phyloP scores from a whole-genome alignment of 768 basidiomycete genomes.

The Suillus discolor region DNA sequence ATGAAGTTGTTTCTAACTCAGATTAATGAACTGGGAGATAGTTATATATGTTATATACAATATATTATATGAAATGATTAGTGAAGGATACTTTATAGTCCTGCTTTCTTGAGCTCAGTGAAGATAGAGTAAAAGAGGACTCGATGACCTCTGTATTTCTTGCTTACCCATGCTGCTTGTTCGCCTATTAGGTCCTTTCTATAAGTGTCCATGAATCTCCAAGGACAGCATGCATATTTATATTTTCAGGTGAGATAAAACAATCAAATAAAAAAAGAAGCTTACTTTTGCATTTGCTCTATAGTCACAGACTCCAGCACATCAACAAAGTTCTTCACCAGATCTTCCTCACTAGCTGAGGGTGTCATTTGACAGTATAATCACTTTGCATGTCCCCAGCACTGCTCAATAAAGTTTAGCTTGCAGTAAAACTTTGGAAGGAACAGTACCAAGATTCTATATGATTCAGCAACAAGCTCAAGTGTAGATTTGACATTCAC shows the following conservation, averaged over 20 bases:
- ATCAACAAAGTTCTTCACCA: constrained; percentile 15
- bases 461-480: constrained; percentile 24
- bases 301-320: constrained; percentile 14
- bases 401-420: constrained; percentile 33
- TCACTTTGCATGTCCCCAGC: constrained; percentile 31
- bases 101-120: background rate
- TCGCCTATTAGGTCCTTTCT: constrained; percentile 16
- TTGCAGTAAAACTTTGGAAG: constrained; percentile 13
- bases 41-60: background rate
- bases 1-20: background rate
- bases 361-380: constrained; percentile 21
- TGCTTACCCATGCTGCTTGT: constrained; percentile 26
- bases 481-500: constrained; percentile 34
- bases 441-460: constrained; percentile 22
- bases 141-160: constrained; percentile 19
- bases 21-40: background rate
- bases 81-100: no score
- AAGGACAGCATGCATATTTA: constrained; percentile 13
- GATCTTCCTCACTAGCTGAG: constrained; percentile 19
- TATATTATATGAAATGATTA: no score
- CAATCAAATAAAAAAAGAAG: background rate
- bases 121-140: constrained; percentile 2
- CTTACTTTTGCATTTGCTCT: constrained; percentile 13
- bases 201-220: constrained; percentile 23
- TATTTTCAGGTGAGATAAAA: background rate